These are phyloP conservation scores for Tolypocladium album DNA, from an alignment of 2,329 filamentous ascomycete species.

Conservation along the genomic window DNA sequence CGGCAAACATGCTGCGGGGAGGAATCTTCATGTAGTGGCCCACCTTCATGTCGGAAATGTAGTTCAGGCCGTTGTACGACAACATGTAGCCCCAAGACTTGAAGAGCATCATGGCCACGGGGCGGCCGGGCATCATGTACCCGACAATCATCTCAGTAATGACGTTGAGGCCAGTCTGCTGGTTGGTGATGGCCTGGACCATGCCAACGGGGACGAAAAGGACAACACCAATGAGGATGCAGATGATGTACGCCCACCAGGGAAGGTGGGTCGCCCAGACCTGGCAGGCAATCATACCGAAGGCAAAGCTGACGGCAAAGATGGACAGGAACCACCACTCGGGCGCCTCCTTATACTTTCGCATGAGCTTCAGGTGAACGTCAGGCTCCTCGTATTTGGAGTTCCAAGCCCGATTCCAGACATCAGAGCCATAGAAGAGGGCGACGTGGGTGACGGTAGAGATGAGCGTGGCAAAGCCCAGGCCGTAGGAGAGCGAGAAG, in stretches of 20 bases:
- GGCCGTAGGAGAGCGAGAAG: conserved; percentile 43
- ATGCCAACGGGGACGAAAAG: conserved; percentile 33
- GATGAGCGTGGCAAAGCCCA: conserved; percentile 45
- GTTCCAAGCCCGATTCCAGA: conserved; percentile 22
- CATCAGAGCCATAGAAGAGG: conserved; percentile 41
- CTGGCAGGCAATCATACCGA: conserved; percentile 28
- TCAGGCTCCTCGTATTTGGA: conserved; percentile 32
- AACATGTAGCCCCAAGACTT: conserved; percentile 37
- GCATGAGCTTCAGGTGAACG: conserved; percentile 44
- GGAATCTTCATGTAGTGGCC: conserved; percentile 44
- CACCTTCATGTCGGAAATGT: conserved; percentile 38
- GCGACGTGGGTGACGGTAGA: conserved; percentile 39
- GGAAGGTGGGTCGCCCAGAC: conserved; percentile 29
- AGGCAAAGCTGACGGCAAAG: conserved; percentile 36
- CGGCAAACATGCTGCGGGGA: conserved; percentile 36
- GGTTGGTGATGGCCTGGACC: conserved; percentile 37
- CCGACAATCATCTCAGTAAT: conserved; percentile 38
- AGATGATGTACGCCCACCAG: conserved; percentile 31
- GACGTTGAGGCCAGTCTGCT: conserved; percentile 36
- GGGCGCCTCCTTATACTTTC: conserved; percentile 42
- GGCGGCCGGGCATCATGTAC: conserved; percentile 35
- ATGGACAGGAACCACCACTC: conserved; percentile 44
- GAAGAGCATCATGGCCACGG: conserved; percentile 40
- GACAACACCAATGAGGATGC: conserved; percentile 27
- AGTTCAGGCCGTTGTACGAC: conserved; percentile 33